Evolutionary conservation across 345 rosid species (phyloP), one percentile per base, ranked within the genome.

Genomic region (Combretum micranthum): DNA sequence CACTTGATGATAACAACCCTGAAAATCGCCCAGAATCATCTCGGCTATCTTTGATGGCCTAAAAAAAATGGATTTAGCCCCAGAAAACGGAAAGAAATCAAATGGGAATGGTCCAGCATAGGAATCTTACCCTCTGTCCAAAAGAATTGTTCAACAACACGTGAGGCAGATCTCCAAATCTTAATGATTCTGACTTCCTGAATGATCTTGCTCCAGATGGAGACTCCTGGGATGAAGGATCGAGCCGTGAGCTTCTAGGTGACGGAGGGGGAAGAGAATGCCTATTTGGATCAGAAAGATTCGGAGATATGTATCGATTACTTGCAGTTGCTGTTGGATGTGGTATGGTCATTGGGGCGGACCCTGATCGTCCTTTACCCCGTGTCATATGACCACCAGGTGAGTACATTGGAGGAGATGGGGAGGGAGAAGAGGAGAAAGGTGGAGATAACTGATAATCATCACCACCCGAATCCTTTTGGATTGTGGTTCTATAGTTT

Each of bases 11-110:
- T 59, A 85, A 63, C 68, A 91, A 65, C 69, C 90, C 92, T 10
- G 95, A 88, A 75, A 86, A 85, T 64, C 96, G 72, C 39, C 95
- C 96, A 0, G 92, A 88, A 68, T 91, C 98, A 47, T 84, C 88
- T 72, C 72, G 77, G 70, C 75, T 72, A 67, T 91, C 95, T 77
- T 66, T 83, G 49, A 75, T 32, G 56, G 80, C 65, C 94, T 85
- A 56, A 64, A 49, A 74, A 63, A 70, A 53, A 47, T 32, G 44
- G 32, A 67, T 55, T 56, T 23, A 60, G 57, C 51, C 50, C 44
- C 26, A 47, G 42, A 46, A 42, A 45, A 20, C 17, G 8, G 58
- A 45, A 25, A 13, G 21, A 44, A 21, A 8, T 17, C 21, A 56
- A 62, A 49, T 13, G 63, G 49, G 1, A 15, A 39, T 44, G 45